Base-by-base conservation (phyloP, 805 yeast species). In the Kockiozyma suomiensis region DNA sequence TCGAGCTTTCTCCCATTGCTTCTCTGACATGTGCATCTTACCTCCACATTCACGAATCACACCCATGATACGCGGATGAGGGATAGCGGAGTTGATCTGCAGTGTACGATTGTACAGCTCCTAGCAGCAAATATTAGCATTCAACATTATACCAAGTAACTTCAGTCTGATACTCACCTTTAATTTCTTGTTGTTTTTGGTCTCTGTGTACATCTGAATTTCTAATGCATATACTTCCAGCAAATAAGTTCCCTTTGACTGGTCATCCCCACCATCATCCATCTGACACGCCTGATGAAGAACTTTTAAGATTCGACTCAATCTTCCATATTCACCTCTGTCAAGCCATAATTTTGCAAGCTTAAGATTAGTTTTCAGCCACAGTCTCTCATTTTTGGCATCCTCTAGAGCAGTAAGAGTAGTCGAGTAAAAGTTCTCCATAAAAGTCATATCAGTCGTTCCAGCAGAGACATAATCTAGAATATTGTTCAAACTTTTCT, bases 1-100 rank as follows among this genome's bases (percentile, higher is more conserved):
- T 8, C 85, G 76, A 0, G 89, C 90, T 50, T 72, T 72, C 35
- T 80, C 83, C 76, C 81, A 88, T 62, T 84, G 82, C 13, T 80
- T 81, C 50, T 82, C 80, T 61, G 81, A 77, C 79, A 88, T 84
- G 51, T 82, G 80, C 64, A 88, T 78, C 54, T 83, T 80, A 1
- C 91, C 96, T 0, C 90, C 89, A 65, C 90, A 85, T 70, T 88
- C 93, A 62, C 83, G 80, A 26, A 89, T 81, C n/a, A 86, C 81
- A 1, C 93, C 96, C 72, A 85, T 76, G 28, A 87, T 84, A 50
- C 81, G 77, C 0, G 96, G 91, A 68, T 90, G 96, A 0, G 91
- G 87, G 1, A 87, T 85, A 21, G 89, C 87, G 0, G 85, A 76
- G 6, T 81, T 79, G 21, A 85, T 75, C 4, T 72, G 64, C n/a